Evolutionary conservation across 2,329 filamentous ascomycete genomes (phyloP), one percentile per base, ranked within the genome.

Genomic region (Xylariaceae sp.): DNA sequence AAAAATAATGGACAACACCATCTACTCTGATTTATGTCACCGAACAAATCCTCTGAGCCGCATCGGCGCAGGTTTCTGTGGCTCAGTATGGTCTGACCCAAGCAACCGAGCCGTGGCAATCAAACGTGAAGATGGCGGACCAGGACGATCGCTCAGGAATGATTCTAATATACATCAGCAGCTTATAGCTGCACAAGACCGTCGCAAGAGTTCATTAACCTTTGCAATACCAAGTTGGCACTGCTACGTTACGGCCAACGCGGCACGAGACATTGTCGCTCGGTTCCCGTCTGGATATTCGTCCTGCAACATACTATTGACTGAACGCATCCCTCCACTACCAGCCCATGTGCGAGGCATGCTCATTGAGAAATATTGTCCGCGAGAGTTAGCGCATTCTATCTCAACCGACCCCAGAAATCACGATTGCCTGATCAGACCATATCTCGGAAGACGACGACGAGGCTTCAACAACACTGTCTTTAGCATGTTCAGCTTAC

Each of bases 401-500:
- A 19, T 28, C 12, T 31, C 46, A 6, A 40, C 36, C 1, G 69
- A 70, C 36, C 47, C 55, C 1, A 63, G 61, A 5, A 72, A 77
- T 45, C 56, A 70, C n/a, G 73, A 77, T 51, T 82, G 78, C 44
- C 63, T 83, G 0, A 62, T 79, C 11, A 72, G 79, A 1, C 69
- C 72, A 0, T 82, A 81, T 45, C 62, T 82, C 0, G 78, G 78
- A 6, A 68, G 66, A 9, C 59, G 67, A 6, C 55, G 55, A n/a
- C 51, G 51, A 13, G 40, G 45, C 13, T 14, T 18, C n/a, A 13
- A 11, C 31, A 18, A 31, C 13, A 42, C 38, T 12, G 45, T 22
- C 16, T 5, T 51, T 18, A 47, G 44, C 7, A 50, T 60, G 46
- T 75, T 75, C 54, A 73, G 65, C 16, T 62, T 83, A 0, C 69